These are phyloP conservation scores for Neonectria magnoliae DNA, from an alignment of 2,329 filamentous ascomycete genomes.

Conservation along the genomic window DNA sequence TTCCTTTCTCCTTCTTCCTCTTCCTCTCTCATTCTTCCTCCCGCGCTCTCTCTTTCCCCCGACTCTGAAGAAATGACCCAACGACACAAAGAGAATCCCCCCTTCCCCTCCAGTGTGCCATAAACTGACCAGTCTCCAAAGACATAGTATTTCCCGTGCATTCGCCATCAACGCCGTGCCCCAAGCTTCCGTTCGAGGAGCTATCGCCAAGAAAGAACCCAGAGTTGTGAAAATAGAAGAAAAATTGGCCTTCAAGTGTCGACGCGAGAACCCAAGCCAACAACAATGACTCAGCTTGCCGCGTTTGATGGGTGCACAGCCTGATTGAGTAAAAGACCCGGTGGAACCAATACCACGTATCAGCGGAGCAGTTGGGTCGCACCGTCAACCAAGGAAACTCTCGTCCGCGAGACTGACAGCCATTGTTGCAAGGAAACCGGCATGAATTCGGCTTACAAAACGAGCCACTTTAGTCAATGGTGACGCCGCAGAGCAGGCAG, in stretches of 20 bases:
- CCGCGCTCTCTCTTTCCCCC: background rate
- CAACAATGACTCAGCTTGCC: background rate
- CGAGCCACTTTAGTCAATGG: conserved; percentile 52
- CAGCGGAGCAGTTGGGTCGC: background rate
- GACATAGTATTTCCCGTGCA: conserved; percentile 32
- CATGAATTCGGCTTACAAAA: background rate
- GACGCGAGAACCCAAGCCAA: background rate
- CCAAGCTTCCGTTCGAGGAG: conserved; percentile 40
- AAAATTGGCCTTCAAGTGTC: conserved; percentile 21
- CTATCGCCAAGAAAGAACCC: conserved; percentile 38
- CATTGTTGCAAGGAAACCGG: background rate
- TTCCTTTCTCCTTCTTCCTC: background rate
- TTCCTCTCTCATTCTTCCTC: background rate
- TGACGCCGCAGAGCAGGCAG: conserved; percentile 61
- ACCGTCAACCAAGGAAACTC: background rate
- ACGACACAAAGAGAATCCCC: conserved; percentile 24
- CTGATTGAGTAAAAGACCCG: background rate
- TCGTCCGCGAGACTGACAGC: background rate
- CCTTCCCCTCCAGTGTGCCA: conserved; percentile 30
- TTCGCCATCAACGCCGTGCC: conserved; percentile 44
- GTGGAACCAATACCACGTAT: background rate
- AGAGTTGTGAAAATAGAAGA: conserved; percentile 35
- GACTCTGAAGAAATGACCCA: conserved; percentile 11
- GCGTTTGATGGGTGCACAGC: background rate
- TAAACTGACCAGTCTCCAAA: conserved; percentile 30